Conservation (phyloP, 1,284 basidiomycete species). For the Trichosporon sp. region DNA sequence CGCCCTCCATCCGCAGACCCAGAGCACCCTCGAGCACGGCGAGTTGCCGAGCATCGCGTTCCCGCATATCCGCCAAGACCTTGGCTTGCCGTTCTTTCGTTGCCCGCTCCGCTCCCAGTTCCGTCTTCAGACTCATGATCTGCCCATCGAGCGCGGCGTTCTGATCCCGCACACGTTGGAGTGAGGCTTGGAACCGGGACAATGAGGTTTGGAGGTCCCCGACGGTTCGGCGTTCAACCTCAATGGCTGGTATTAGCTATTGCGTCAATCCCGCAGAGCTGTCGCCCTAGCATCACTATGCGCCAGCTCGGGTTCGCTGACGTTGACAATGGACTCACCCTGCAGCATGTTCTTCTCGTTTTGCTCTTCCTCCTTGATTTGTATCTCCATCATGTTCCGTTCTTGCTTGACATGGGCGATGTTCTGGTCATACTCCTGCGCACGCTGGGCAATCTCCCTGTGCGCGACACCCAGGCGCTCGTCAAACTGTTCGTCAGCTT, state of each 20-base stretch:
- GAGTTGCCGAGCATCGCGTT: conserved; percentile 64
- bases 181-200: conserved; percentile 40
- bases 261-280: not conserved
- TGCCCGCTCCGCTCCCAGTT: conserved; percentile 47
- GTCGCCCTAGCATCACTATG: not conserved
- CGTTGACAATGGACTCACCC: conserved; percentile 35
- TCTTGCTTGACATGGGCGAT: conserved; percentile 30
- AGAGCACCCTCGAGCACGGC: conserved; percentile 64
- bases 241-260: conserved; percentile 38
- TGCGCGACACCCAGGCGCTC: conserved; percentile 10
- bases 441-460: not conserved
- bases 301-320: no score
- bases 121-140: conserved; percentile 37
- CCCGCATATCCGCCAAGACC: conserved; percentile 66
- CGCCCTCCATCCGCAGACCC: conserved; percentile 71
- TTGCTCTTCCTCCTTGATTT: conserved; percentile 49
- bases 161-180: conserved; percentile 45
- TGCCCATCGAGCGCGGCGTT: conserved; percentile 45
- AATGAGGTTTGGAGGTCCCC: conserved; percentile 43
- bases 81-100: conserved; percentile 70
- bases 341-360: conserved; percentile 53
- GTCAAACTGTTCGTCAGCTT: conserved; percentile 43
- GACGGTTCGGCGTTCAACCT: conserved; percentile 46
- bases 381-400: conserved; percentile 47
- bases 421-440: not conserved